Evolutionary conservation across 768 basidiomycete genomes (phyloP), one percentile per base, ranked within the genome.

Genomic region (Multifurca ochricompacta): DNA sequence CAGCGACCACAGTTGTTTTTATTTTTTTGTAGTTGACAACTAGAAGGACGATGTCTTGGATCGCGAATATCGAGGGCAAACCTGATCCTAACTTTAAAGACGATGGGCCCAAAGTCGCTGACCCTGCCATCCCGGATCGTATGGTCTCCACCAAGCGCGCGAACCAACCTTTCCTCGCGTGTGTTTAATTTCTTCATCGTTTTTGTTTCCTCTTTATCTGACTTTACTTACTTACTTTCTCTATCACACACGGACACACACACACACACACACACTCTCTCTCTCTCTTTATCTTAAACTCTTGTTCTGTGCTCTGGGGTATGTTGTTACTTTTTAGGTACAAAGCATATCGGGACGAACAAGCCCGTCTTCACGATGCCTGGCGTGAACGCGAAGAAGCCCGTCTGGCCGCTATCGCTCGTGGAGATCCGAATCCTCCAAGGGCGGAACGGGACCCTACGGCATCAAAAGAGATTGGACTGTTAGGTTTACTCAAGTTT

Each of bases 101-200:
- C 10, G 68, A 72, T 47, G 72, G 78, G 51, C 73, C 70, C 44
- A 79, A 78, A 69, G 79, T 82, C 3, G 67, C 72, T 60, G 86
- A 88, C 68, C 85, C 85, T 51, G 59, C 68, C 49, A 78, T 83
- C 57, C 79, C 83, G 2, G 75, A 77, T 54, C 77, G 87, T 61
- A 78, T 79, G 74, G 88, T 94, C 35, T 79, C 85, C 25, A 80
- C 79, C 59, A 95, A 94, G 73, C 70, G 80, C 39, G 89, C 91
- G 28, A 96, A 95, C 71, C 74, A 76, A 55, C 89, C 93, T 8
- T 92, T 90, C 70, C 78, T 94, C 27, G 81, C 81, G 82, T 91
- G 72, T 59, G 83, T 77, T 64, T n/a, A n/a, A n/a, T n/a, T n/a
- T n/a, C n/a, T n/a, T n/a, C n/a, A n/a, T n/a, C n/a, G n/a, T n/a